Evolutionary conservation across 768 basidiomycete species (phyloP), one percentile per base, ranked within the genome.

Genomic region (Gelatoporia subvermispora): DNA sequence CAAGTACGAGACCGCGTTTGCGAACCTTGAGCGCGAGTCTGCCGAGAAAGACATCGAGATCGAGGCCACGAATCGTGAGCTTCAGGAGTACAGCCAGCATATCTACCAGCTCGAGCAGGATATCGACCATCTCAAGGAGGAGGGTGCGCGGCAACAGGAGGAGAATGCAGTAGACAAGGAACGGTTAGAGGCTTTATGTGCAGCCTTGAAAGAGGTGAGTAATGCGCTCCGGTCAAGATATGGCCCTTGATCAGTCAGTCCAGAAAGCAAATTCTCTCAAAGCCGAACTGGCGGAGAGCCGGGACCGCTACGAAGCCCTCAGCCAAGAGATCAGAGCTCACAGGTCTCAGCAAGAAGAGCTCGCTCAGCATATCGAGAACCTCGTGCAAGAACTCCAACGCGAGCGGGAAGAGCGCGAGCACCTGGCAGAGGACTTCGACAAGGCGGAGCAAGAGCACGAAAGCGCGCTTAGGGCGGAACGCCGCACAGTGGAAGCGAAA

Each of bases 101-200:
- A 78, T 96, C 8, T 93, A 88, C 65, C 70, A 81, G 38, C 77
- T 95, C 1, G 95, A 98, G 61, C 91, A 95, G 51, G 87, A 93
- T 60, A 79, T 84, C 45, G 91, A 94, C 52, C 73, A 79, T 24
- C 63, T 87, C 43, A 81, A 77, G 60, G 88, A 91, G 56, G 86
- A 91, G 41, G 71, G 72, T 43, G 82, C 85, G 34, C 72, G 78
- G 8, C 53, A 81, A 35, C 76, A 81, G 44, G 85, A 92, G 49
- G 88, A 92, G n/a, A 82, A 84, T 40, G 72, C 66, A 8, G 76
- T 77, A n/a, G 89, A 88, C 59, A 72, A 77, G 21, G 86, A 88
- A 49, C 70, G 81, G 37, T 67, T 84, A 1, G 84, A 88, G 56
- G 81, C 73, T 2, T 68, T 94, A 5, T 72, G 82, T 24, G 70